Conservation (phyloP, 2,329 filamentous ascomycete species). For the Colletotrichum falcatum region DNA sequence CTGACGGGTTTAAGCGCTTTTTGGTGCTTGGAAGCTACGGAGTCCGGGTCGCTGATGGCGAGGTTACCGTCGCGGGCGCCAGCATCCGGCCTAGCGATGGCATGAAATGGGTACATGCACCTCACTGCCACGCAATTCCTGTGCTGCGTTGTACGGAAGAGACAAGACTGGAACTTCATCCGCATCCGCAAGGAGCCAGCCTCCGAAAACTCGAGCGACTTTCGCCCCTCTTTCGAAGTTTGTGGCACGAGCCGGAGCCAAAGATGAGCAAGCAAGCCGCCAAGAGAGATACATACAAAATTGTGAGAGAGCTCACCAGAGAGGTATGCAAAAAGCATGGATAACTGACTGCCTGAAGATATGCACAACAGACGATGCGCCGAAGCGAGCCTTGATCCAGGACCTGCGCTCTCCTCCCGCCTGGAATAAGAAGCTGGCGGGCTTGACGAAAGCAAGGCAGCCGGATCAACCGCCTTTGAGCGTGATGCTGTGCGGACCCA, state of each 20-base stretch:
- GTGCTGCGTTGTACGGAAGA: conserved; percentile 68
- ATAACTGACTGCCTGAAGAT: conserved; percentile 57
- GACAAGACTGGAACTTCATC: conserved; percentile 65
- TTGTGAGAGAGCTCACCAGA: conserved; percentile 54
- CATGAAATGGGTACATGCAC: conserved; percentile 71
- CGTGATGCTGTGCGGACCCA: conserved; percentile 75
- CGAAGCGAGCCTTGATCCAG: conserved; percentile 62
- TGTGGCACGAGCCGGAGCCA: conserved; percentile 68
- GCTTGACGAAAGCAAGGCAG: conserved; percentile 52
- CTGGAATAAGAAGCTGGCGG: conserved; percentile 71
- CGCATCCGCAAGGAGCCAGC: conserved; percentile 61
- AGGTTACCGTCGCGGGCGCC: conserved; percentile 74
- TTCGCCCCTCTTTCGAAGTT: conserved; percentile 73
- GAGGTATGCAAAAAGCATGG: conserved; percentile 15
- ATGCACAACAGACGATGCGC: conserved; percentile 64
- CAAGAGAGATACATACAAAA: conserved; percentile 57
- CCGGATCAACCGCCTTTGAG: conserved; percentile 50
- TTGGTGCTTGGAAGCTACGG: conserved; percentile 77
- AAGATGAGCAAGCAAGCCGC: conserved; percentile 42
- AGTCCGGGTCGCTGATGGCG: conserved; percentile 70
- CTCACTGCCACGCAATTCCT: conserved; percentile 77
- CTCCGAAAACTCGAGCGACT: conserved; percentile 68
- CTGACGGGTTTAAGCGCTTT: conserved; percentile 62
- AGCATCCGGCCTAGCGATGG: conserved; percentile 63
- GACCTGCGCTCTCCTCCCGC: conserved; percentile 67